Conservation (phyloP, 805 yeast genomes). For the Saccharomycopsis amapae region DNA sequence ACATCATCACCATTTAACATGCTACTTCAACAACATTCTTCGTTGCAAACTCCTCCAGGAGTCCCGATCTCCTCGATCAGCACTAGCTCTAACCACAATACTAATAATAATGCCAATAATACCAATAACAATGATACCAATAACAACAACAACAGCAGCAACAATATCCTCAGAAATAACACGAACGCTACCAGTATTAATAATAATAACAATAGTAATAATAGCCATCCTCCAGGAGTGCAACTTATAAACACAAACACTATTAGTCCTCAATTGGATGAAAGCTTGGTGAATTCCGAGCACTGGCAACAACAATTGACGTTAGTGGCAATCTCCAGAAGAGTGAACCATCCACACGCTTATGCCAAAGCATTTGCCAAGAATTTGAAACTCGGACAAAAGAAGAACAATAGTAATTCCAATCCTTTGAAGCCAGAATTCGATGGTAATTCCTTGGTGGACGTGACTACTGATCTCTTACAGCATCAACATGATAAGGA, state of each 20-base stretch:
- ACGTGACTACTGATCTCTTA: conserved; percentile 33
- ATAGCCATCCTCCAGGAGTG: too few species aligned
- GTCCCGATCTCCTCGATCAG: too few species aligned
- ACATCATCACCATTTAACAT: too few species aligned
- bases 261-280: conserved; percentile 26
- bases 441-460: conserved; percentile 29
- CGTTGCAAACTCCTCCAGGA: too few species aligned
- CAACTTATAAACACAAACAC: too few species aligned
- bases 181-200: conserved; percentile 23
- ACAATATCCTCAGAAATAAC: too few species aligned
- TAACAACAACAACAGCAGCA: too few species aligned
- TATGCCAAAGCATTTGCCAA: conserved; percentile 82
- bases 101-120: too few species aligned
- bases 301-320: conserved; percentile 79
- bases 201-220: conserved; percentile 24
- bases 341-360: conserved; percentile 59
- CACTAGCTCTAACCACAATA: too few species aligned
- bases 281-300: conserved; percentile 32
- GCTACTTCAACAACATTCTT: too few species aligned
- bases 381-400: conserved; percentile 41
- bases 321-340: conserved; percentile 63
- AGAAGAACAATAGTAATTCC: conserved; percentile 31
- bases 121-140: too few species aligned
- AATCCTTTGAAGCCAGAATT: conserved; percentile 22
- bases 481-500: conserved; percentile 28